Base-by-base conservation (phyloP, 495 filamentous ascomycete genomes). In the Hypoxylon cercidicola region DNA sequence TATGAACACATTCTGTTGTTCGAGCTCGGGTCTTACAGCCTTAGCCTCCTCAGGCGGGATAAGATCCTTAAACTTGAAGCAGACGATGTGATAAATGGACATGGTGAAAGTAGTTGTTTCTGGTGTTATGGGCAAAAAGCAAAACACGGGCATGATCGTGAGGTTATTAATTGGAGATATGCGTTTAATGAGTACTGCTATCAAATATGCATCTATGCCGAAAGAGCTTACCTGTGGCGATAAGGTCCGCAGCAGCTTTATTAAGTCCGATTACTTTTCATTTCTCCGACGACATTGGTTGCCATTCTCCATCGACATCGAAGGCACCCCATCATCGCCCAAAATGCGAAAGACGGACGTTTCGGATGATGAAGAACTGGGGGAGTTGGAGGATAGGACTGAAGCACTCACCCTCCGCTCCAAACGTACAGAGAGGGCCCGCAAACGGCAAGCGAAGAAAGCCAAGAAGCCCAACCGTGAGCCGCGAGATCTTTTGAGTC, bases 71-170 rank as follows among this genome's bases (percentile, higher is more conserved):
- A 86, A 86, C 54, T 81, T 79, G 67, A 88, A 84, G 13, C 83
- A 69, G 11, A 87, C 82, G 28, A 88, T 81, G 55, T 87, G 85
- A 15, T 79, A 76, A 54, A 87, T 83, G 6, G 78, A 61, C 84
- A 86, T 86, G 19, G 23, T 55, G 57, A 41, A 16, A 20, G 13
- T 37, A 28, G n/a, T 25, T 16, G 19, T 44, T 19, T 16, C 9
- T 43, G 6, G 40, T 43, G 11, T 7, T 3, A 7, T 16, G 9
- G 40, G 15, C 16, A 19, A 28, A 28, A 7, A 28, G 25, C 25
- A 7, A 28, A 28, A 3, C 3, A 7, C 3, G 3, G 25, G 25
- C 7, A 28, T 7, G 25, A 28, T 28, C 25, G 25, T 28, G 3
- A 28, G n/a, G n/a, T n/a, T 28, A 7, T 7, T 7, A 28, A 28